Evolutionary conservation across 225 moss, liverwort and hornwort genomes (phyloP), one percentile per base, ranked within the genome.

Genomic region (Climacium dendroides): DNA sequence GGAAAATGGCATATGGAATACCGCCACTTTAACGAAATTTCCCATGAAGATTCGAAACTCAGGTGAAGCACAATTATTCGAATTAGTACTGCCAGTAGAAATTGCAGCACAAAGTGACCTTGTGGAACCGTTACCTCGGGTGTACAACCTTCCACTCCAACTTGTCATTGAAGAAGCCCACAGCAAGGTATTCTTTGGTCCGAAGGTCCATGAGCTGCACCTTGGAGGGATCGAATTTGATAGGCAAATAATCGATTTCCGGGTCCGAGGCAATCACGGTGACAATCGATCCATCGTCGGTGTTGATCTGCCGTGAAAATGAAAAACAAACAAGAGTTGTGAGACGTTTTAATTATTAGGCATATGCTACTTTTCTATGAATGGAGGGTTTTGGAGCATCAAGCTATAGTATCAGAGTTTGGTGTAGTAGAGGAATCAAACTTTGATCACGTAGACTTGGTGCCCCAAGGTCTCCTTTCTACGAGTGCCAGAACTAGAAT

Each of bases 111-210:
- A n/a, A n/a, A n/a, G n/a, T n/a, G n/a, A n/a, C n/a, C n/a, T n/a
- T n/a, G n/a, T n/a, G n/a, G n/a, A n/a, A n/a, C 39, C 20, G 39
- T 11, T 83, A 96, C 97, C 90, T 90, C 4, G 86, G 86, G 78
- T 90, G 88, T 9, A 90, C 4, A 20, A 90, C 83, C 79, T 93
- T 92, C 97, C 97, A 96, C 84, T 90, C 82, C 59, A 97, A 85
- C 89, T 91, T 94, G 35, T 92, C 94, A 79, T 89, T 87, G 66
- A 89, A 63, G 74, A 95, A 94, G 25, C 88, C 96, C n/a, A 94
- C 96, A 32, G 97, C 97, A 29, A 94, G 84, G 87, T 87, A 95
- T 72, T 96, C 90, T 80, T 94, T 95, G 28, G 93, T 96, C 78
- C 69, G 88, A 73, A 95, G 89, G 87, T 97, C 95, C 94, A 95